phyloP scores from a whole-genome alignment of 148 eudicot species.

The Pouteria glomerata region DNA sequence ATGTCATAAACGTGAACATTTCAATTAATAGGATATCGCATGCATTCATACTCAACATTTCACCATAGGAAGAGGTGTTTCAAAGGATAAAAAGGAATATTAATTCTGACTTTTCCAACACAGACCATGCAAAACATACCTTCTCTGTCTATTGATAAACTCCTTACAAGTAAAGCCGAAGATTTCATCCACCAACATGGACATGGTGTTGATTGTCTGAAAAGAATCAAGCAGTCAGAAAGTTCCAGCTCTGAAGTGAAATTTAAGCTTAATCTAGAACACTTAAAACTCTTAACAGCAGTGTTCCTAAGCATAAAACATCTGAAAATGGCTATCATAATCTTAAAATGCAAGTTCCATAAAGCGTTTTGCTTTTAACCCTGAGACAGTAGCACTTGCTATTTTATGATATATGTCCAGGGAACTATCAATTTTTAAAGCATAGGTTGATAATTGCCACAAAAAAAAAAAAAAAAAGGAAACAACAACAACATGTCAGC shows the following conservation, averaged over 20 bases:
- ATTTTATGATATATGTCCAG: neutral
- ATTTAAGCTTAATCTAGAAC: neutral
- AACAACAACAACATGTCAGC: too few species aligned
- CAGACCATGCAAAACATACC: conserved; percentile 27
- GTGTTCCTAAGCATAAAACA: neutral
- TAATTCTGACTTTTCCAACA: neutral
- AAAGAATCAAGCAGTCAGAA: conserved; percentile 17
- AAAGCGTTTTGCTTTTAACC: neutral
- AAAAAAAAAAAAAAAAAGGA: neutral
- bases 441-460: neutral
- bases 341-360: neutral
- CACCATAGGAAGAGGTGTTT: neutral
- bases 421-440: neutral
- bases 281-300: neutral
- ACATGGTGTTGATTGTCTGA: conserved; percentile 31
- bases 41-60: neutral
- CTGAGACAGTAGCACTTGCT: conserved; percentile 6
- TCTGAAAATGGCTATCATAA: neutral
- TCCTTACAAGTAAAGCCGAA: conserved; percentile 29
- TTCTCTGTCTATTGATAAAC: conserved; percentile 19
- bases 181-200: conserved; percentile 35
- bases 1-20: neutral
- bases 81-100: neutral
- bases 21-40: neutral
- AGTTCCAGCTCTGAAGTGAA: neutral